phyloP scores from a whole-genome alignment of 768 basidiomycete genomes.

The Boletales sp. region DNA sequence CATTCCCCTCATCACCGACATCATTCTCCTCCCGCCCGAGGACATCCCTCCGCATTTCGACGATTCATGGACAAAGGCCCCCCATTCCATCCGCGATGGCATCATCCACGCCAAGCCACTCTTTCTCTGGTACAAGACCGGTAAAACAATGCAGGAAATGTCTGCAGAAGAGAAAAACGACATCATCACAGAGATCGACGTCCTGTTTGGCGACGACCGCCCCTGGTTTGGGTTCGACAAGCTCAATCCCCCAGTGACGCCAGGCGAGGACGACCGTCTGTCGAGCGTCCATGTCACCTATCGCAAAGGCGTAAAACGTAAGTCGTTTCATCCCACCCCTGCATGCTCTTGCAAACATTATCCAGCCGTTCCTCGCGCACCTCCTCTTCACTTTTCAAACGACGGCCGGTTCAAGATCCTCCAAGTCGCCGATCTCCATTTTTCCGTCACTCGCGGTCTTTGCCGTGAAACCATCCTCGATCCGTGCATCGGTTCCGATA shows the following conservation, averaged over 20 bases:
- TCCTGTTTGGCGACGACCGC: conserved; percentile 78
- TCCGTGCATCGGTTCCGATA: conserved; percentile 65
- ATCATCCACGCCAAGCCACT: conserved; percentile 52
- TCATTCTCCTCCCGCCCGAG: conserved; percentile 58
- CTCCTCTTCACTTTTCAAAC: conserved; percentile 76
- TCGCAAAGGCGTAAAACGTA: conserved; percentile 73
- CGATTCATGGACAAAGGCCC: conserved; percentile 62
- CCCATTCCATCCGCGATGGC: conserved; percentile 62
- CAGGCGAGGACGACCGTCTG: conserved; percentile 34
- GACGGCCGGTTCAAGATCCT: conserved; percentile 87
- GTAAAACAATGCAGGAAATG: conserved; percentile 63
- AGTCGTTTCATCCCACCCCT: conserved; percentile 19
- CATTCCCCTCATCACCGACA: conserved; percentile 71
- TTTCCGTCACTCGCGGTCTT: conserved; percentile 70
- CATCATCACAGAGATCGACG: conserved; percentile 88
- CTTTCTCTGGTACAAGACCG: conserved; percentile 76
- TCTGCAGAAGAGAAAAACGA: conserved; percentile 50
- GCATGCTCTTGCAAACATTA: not conserved
- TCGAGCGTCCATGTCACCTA: conserved; percentile 64
- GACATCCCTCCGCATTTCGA: conserved; percentile 43
- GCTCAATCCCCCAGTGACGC: conserved; percentile 56
- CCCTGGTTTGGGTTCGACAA: conserved; percentile 88
- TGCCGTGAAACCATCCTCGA: conserved; percentile 68
- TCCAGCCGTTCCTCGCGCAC: conserved; percentile 65
- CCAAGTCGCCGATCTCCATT: conserved; percentile 93